Base-by-base conservation (phyloP, 768 basidiomycete genomes). In the Boletus speciosus region DNA sequence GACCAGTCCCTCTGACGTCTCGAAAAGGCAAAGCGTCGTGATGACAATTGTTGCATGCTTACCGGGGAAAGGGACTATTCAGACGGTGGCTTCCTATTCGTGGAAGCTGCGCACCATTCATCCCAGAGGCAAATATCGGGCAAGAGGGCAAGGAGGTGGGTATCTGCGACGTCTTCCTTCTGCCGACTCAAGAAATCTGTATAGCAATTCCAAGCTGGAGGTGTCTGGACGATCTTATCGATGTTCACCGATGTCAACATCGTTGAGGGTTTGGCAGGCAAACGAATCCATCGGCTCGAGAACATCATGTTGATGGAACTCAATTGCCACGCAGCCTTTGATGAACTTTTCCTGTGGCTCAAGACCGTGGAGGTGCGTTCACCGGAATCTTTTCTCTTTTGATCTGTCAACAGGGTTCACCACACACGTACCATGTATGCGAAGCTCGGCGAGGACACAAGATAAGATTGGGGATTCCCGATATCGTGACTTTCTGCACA, bases 331-430 rank as follows among this genome's bases (percentile, higher is more conserved):
- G 0, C 0, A 0, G 6, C 34, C 23, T 59, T 57, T 9, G 43
- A 49, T 1, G 14, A 40, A 2, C 55, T 56, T 29, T 1, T 0
- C 6, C 15, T 52, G 6, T 58, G 57, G 50, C 34, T 52, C 21
- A 57, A 57, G 47, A 55, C 55, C 6, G n/a, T 49, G 2, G 38
- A 36, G 1, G 57, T 58, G 15, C 5, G 41, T 47, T 35, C 8
- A 10, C 8, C 6, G 29, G 7, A 0, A 4, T 12, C 15, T 16
- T 11, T 40, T 11, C 29, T 19, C 4, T 25, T 6, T 21, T 48
- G 6, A 41, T 9, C 2, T 1, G 8, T 8, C 15, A 0, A 6
- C 23, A 52, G 55, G 39, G 6, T 23, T 8, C 4, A 16, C 38
- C 19, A 19, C 45, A 49, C 27, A 45, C 6, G 3, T 57, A 49